Percentiles rank a stretch among this genome's conserved stretches.
Evolutionary conservation across 768 basidiomycete species (phyloP).

Genomic region (Pleurotus cornucopiae): DNA sequence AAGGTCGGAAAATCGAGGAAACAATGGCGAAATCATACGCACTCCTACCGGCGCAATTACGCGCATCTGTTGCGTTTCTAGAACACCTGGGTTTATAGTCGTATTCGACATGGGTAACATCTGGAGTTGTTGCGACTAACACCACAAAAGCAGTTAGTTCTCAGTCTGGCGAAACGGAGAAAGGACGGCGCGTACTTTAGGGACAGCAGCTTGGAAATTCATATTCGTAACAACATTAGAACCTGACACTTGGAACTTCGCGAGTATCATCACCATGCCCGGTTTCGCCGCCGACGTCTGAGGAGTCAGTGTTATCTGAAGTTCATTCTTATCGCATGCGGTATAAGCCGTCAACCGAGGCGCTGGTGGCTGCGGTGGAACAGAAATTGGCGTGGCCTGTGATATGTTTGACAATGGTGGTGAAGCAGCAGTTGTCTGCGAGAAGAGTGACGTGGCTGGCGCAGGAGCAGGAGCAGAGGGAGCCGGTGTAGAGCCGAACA

Average conservation of each 20-base stretch:
- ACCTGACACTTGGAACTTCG: slow-evolving; percentile 75
- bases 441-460: slow-evolving; percentile 19
- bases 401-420: slow-evolving; percentile 31
- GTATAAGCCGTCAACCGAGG: slow-evolving; percentile 68
- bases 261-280: slow-evolving; percentile 88
- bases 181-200: slow-evolving; percentile 2
- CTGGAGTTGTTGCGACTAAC: slow-evolving; percentile 90
- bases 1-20: slow-evolving; percentile 7
- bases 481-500: slow-evolving; percentile 61
- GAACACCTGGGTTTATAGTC: slow-evolving; percentile 68
- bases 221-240: slow-evolving; percentile 51
- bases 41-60: slow-evolving; percentile 86
- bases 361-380: slow-evolving; percentile 33
- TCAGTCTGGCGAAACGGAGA: not conserved
- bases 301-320: slow-evolving; percentile 87
- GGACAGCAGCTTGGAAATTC: slow-evolving; percentile 81
- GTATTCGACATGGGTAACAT: slow-evolving; percentile 97
- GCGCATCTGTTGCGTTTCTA: slow-evolving; percentile 95
- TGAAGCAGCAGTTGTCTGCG: slow-evolving; percentile 14
- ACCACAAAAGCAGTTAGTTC: not conserved
- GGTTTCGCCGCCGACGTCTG: slow-evolving; percentile 76
- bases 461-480: slow-evolving; percentile 28
- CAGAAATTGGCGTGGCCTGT: slow-evolving; percentile 28
- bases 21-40: slow-evolving; percentile 26
- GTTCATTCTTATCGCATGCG: slow-evolving; percentile 89